Conservation (phyloP, 2,329 filamentous ascomycete genomes). For the Xylariaceae sp. region DNA sequence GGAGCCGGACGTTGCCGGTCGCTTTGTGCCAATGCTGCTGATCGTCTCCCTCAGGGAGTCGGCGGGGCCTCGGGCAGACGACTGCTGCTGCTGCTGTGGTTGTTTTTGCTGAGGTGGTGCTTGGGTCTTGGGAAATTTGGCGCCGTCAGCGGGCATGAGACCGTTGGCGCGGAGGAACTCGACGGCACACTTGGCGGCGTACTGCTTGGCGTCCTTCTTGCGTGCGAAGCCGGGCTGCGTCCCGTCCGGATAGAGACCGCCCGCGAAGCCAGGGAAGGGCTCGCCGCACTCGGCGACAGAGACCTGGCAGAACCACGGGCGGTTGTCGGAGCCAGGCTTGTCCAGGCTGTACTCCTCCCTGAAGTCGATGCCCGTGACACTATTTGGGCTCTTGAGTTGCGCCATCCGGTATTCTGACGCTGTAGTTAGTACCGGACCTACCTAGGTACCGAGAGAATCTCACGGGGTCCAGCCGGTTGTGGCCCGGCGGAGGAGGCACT, state of each 20-base stretch:
- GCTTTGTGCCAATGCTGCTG: not conserved
- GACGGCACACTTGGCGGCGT: slow-evolving; percentile 41
- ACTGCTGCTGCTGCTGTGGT: slow-evolving; percentile 6
- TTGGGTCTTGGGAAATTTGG: slow-evolving; percentile 6
- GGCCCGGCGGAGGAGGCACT: slow-evolving; percentile 10
- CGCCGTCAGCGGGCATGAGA: slow-evolving; percentile 17
- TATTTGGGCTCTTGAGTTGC: slow-evolving; percentile 6
- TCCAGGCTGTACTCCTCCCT: too few relatives aligned
- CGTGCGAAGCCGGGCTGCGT: slow-evolving; percentile 30
- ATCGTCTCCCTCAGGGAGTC: not conserved
- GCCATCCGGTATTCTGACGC: slow-evolving; percentile 24
- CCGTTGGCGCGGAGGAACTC: slow-evolving; percentile 29
- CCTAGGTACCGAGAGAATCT: too few relatives aligned
- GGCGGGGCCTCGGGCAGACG: not conserved
- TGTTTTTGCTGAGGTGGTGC: slow-evolving; percentile 18
- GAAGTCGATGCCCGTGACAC: not conserved
- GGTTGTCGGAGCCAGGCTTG: not conserved
- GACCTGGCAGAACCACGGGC: slow-evolving; percentile 20
- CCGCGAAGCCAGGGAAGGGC: slow-evolving; percentile 3
- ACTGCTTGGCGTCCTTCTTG: slow-evolving; percentile 49
- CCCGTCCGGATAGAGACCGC: slow-evolving; percentile 9
- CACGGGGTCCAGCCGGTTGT: not conserved
- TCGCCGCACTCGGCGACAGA: slow-evolving; percentile 16
- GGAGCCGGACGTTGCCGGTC: not conserved
- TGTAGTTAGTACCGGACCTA: slow-evolving; percentile 21